Percentiles rank a stretch among this genome's conserved stretches.
Evolutionary conservation across 768 basidiomycete species (phyloP).

Genomic region (Atractiella rhizophila): DNA sequence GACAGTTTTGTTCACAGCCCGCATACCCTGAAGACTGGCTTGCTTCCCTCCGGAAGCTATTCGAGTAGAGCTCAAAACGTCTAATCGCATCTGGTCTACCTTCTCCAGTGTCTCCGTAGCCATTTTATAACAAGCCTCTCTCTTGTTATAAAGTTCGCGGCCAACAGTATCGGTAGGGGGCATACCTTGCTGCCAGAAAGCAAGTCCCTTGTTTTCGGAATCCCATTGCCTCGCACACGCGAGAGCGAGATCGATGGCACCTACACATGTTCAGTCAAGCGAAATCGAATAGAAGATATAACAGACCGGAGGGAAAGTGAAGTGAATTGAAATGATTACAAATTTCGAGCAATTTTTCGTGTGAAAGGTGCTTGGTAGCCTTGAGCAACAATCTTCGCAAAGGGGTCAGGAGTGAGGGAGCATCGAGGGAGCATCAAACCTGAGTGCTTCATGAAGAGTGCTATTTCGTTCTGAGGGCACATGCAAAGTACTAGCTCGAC

Average conservation of each 20-base stretch:
- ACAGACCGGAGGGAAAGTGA: constrained; percentile 49
- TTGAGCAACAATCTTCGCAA: constrained; percentile 54
- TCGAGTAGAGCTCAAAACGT: not conserved
- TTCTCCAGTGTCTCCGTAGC: constrained; percentile 54
- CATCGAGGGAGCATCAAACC: constrained; percentile 28
- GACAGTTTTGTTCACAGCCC: not conserved
- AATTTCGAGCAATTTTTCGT: constrained; percentile 61
- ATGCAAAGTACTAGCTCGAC: constrained; percentile 64
- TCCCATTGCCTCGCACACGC: constrained; percentile 58
- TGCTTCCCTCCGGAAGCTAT: not conserved
- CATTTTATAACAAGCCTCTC: constrained; percentile 53
- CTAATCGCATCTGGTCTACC: constrained; percentile 35
- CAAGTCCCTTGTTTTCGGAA: constrained; percentile 32
- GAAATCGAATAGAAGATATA: not conserved
- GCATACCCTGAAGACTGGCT: not conserved
- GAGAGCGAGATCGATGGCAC: constrained; percentile 62
- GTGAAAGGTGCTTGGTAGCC: constrained; percentile 57
- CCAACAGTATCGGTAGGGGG: constrained; percentile 36
- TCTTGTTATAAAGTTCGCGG: constrained; percentile 34
- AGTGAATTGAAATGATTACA: constrained; percentile 70
- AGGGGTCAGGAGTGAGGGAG: not conserved
- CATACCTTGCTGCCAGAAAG: constrained; percentile 42
- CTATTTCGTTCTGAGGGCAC: constrained; percentile 47
- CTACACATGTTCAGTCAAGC: constrained; percentile 22
- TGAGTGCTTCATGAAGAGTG: constrained; percentile 59